These are phyloP conservation scores for Cucumis cinereus DNA, from an alignment of 306 rosid genomes.

Conservation along the genomic window DNA sequence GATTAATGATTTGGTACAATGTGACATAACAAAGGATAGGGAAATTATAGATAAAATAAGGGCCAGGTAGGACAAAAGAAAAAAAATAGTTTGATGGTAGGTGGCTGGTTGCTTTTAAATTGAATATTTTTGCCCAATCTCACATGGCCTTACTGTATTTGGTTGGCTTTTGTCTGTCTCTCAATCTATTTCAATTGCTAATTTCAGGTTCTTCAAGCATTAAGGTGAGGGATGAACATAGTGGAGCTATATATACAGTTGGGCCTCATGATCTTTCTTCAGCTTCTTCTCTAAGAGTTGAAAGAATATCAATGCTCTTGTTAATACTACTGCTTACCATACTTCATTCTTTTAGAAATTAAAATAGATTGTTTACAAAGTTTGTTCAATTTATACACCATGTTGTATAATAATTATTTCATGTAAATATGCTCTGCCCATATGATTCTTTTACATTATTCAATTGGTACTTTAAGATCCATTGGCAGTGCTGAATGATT, in stretches of 20 bases:
- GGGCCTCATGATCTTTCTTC: conserved; percentile 43
- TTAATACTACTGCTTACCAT: neutral
- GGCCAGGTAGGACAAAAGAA: neutral
- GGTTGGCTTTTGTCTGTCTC: neutral
- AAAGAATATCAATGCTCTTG: neutral
- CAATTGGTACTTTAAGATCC: neutral
- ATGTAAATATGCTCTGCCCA: conserved; percentile 1
- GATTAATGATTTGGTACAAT: neutral
- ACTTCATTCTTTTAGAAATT: conserved; percentile 2
- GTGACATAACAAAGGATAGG: neutral
- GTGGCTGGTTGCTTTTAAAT: neutral
- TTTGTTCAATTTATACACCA: neutral
- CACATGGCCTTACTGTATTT: neutral
- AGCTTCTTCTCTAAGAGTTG: neutral
- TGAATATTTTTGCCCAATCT: neutral
- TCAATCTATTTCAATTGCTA: neutral
- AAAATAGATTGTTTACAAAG: neutral
- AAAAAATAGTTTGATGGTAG: neutral
- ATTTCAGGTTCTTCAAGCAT: conserved; percentile 62
- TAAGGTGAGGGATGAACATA: conserved; percentile 51
- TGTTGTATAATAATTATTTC: neutral
- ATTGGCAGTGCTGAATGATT: neutral
- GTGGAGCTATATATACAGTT: conserved; percentile 45
- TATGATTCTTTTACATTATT: neutral
- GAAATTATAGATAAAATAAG: neutral